phyloP scores from a whole-genome alignment of 345 rosid species.

The Populus ilicifolia region DNA sequence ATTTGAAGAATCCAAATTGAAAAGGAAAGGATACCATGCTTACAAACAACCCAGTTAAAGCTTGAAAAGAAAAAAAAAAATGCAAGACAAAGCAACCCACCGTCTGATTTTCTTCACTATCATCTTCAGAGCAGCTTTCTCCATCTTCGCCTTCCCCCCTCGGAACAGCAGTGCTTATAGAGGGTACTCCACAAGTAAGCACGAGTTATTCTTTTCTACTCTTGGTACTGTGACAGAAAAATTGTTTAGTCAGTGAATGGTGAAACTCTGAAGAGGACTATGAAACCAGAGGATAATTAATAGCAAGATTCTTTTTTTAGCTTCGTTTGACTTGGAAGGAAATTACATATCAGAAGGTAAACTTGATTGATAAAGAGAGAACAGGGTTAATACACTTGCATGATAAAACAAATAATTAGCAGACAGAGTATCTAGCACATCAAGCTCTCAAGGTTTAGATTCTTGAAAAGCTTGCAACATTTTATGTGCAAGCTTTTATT shows the following conservation, averaged over 20 bases:
- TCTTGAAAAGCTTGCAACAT: background rate
- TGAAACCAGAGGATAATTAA: background rate
- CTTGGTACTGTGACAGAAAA: conserved; percentile 48
- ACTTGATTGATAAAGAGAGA: background rate
- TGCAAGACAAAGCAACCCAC: conserved; percentile 30
- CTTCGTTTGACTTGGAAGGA: background rate
- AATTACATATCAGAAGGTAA: background rate
- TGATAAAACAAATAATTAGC: too few species aligned
- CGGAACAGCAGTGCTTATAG: conserved; percentile 42
- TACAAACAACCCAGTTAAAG: background rate
- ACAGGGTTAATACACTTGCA: too few species aligned
- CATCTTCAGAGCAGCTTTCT: conserved; percentile 66
- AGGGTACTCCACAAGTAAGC: conserved; percentile 75
- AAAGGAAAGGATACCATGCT: background rate
- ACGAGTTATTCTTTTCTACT: conserved; percentile 82
- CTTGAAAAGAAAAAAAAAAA: background rate
- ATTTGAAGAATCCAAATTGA: too few species aligned
- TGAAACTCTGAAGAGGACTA: background rate
- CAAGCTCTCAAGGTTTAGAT: background rate
- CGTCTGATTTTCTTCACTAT: conserved; percentile 49
- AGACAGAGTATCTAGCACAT: background rate
- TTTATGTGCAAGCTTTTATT: background rate
- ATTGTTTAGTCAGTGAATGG: background rate
- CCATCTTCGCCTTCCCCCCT: conserved; percentile 45
- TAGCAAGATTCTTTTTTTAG: background rate